Conservation (phyloP, 495 filamentous ascomycete species). For the Massariosphaeria phaeospora region DNA sequence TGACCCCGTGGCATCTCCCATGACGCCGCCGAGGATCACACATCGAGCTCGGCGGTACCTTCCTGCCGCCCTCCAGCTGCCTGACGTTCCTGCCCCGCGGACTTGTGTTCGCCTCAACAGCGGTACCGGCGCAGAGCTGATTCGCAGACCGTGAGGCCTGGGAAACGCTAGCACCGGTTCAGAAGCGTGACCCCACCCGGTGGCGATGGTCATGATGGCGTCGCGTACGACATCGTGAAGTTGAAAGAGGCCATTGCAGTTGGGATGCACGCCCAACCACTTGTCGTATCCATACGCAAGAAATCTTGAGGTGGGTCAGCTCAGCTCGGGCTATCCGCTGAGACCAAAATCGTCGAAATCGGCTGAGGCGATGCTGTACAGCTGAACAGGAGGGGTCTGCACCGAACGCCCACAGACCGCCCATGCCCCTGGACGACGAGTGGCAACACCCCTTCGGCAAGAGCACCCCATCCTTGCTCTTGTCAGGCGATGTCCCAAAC, state of each 20-base stretch:
- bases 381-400: background rate
- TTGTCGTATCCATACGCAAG: background rate
- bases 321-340: constrained; percentile 3
- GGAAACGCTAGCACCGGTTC: background rate
- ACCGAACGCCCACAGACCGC: background rate
- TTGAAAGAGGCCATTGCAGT: background rate
- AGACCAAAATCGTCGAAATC: background rate
- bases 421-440: background rate
- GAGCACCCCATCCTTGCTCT: too few relatives aligned
- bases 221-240: background rate
- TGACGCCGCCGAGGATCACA: background rate
- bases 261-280: background rate
- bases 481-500: background rate
- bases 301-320: background rate
- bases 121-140: background rate
- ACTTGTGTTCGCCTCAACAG: background rate
- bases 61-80: background rate
- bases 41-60: background rate
- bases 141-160: background rate
- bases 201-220: background rate
- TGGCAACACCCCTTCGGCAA: background rate
- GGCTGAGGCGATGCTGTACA: background rate
- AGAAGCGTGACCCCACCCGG: background rate
- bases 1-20: background rate
- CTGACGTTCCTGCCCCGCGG: background rate